Conservation (phyloP, 495 filamentous ascomycete species). For the Penicillium samsonianum region DNA sequence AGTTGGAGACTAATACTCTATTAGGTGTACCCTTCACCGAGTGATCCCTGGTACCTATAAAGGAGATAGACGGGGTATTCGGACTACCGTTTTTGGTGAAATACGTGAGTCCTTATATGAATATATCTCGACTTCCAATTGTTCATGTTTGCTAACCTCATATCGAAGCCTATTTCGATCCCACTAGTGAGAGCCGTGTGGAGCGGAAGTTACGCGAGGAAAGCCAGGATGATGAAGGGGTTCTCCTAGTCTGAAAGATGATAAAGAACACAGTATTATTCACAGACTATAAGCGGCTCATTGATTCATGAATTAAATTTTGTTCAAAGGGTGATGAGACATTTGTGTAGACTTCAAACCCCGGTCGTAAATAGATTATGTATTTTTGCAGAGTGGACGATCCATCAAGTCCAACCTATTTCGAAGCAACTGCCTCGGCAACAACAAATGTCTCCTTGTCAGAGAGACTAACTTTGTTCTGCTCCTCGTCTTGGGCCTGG, state of each 20-base stretch:
- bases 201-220: slow-evolving; percentile 1
- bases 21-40: slow-evolving; percentile 47
- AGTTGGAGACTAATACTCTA: not conserved
- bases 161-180: slow-evolving; percentile 47
- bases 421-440: not conserved
- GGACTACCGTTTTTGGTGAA: slow-evolving; percentile 57
- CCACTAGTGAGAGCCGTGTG: slow-evolving; percentile 47
- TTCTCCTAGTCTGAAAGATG: not conserved
- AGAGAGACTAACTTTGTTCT: not conserved
- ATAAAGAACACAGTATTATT: slow-evolving; percentile 2
- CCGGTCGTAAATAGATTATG: not conserved
- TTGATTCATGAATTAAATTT: slow-evolving; percentile 5
- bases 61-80: slow-evolving; percentile 45
- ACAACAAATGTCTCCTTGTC: slow-evolving; percentile 2
- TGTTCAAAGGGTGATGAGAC: not conserved
- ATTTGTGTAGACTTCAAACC: not conserved
- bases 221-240: slow-evolving; percentile 1
- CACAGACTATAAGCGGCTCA: not conserved
- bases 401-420: not conserved
- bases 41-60: slow-evolving; percentile 55
- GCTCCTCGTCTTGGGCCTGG: slow-evolving; percentile 17
- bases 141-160: not conserved
- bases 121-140: not conserved
- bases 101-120: slow-evolving; percentile 44
- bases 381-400: too few relatives aligned